phyloP scores from a whole-genome alignment of 495 filamentous ascomycete species.

The Penicillium canariense region DNA sequence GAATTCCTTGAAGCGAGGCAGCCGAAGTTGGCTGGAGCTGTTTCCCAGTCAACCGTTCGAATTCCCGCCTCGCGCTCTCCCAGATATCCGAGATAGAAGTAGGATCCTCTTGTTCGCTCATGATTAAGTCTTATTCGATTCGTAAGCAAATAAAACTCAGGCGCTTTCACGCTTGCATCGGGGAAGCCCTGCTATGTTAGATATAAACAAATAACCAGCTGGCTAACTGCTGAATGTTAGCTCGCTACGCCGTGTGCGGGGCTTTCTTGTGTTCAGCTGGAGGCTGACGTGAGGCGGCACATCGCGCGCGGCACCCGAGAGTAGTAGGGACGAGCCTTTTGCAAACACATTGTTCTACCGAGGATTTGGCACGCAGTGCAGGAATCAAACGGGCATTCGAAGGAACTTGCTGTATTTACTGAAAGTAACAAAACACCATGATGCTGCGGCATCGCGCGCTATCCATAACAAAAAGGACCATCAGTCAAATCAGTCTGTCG shows the following conservation, averaged over 20 bases:
- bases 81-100: neutral
- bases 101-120: neutral
- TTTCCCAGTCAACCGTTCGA: neutral
- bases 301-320: no score
- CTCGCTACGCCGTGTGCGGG: neutral
- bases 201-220: neutral
- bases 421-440: slow-evolving; percentile 5
- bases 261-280: neutral
- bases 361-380: neutral
- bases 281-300: neutral
- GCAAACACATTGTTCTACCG: neutral
- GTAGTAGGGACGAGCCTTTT: no score
- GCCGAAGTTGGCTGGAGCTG: neutral
- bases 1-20: neutral
- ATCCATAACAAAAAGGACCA: slow-evolving; percentile 1
- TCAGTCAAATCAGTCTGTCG: slow-evolving; percentile 19
- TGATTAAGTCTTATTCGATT: neutral
- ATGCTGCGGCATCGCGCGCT: slow-evolving; percentile 10
- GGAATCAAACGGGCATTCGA: neutral
- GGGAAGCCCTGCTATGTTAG: neutral
- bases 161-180: neutral
- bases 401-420: slow-evolving; percentile 8
- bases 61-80: neutral
- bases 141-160: neutral
- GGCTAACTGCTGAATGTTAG: neutral